Evolutionary conservation across 179 eudicot genomes (phyloP).

Genomic region (Beta lomatogona): DNA sequence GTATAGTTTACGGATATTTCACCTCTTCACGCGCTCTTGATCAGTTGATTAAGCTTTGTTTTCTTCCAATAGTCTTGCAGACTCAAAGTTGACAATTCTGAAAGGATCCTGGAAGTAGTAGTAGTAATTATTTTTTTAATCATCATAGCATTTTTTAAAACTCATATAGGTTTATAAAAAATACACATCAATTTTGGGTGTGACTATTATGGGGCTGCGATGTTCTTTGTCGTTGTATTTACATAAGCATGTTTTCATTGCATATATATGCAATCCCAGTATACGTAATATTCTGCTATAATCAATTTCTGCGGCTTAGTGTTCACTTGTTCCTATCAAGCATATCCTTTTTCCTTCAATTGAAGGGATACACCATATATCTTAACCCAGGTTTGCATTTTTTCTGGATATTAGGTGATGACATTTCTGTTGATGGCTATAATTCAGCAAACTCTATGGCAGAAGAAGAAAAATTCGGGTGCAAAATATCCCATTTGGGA

Average conservation of each 20-base stretch:
- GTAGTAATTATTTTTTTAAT: no score
- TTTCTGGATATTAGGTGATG: constrained; percentile 39
- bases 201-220: not conserved
- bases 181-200: not conserved
- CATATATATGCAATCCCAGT: not conserved
- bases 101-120: not conserved
- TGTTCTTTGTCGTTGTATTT: not conserved
- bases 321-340: not conserved
- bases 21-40: not conserved
- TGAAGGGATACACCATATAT: not conserved
- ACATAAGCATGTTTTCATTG: not conserved
- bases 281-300: not conserved
- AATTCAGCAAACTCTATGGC: constrained; percentile 25
- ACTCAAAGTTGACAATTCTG: not conserved
- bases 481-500: constrained; percentile 79
- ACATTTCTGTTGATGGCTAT: constrained; percentile 31
- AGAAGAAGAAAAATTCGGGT: constrained; percentile 67
- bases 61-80: not conserved
- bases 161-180: not conserved
- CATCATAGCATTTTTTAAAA: not conserved
- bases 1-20: not conserved
- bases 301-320: not conserved
- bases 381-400: not conserved
- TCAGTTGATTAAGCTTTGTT: not conserved
- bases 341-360: not conserved